Conservation (phyloP, 2,329 filamentous ascomycete species). For the Epichloe sp. region DNA sequence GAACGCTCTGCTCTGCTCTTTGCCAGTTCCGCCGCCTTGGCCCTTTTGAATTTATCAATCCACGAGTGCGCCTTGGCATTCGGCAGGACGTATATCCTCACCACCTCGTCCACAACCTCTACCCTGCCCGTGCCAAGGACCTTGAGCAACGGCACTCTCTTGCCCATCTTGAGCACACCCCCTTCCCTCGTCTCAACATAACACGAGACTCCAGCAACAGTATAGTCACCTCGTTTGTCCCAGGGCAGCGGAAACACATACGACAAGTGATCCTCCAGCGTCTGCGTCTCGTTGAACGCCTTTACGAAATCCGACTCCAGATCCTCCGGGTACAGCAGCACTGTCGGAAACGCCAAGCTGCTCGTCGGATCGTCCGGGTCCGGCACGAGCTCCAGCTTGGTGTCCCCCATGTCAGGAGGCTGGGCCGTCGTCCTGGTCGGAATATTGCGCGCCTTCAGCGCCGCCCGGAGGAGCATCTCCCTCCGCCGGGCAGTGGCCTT, state of each 20-base stretch:
- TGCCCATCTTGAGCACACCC: slow-evolving; percentile 84
- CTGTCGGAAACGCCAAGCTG: slow-evolving; percentile 59
- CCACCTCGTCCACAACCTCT: slow-evolving; percentile 75
- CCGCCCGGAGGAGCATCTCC: slow-evolving; percentile 47
- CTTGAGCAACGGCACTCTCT: slow-evolving; percentile 66
- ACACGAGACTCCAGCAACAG: slow-evolving; percentile 56
- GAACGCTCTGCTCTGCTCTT: slow-evolving; percentile 4
- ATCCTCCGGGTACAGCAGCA: slow-evolving; percentile 75
- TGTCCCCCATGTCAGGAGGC: slow-evolving; percentile 82
- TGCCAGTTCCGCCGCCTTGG: slow-evolving; percentile 41
- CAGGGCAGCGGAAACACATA: slow-evolving; percentile 86
- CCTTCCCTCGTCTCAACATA: slow-evolving; percentile 75
- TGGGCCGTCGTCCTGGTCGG: slow-evolving; percentile 50
- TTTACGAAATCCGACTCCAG: slow-evolving; percentile 86
- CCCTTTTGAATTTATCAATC: slow-evolving; percentile 73
- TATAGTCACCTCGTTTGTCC: slow-evolving; percentile 61
- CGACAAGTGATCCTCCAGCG: slow-evolving; percentile 60
- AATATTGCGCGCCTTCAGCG: slow-evolving; percentile 59
- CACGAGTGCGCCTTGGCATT: slow-evolving; percentile 56
- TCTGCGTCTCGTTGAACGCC: slow-evolving; percentile 65
- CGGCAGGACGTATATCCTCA: slow-evolving; percentile 74
- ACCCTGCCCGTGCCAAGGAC: slow-evolving; percentile 64
- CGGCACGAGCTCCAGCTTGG: slow-evolving; percentile 53
- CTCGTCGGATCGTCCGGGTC: slow-evolving; percentile 63
- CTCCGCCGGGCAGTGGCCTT: slow-evolving; percentile 42